Percentiles rank a stretch among this genome's conserved stretches.
Conservation (phyloP, 1,284 basidiomycete genomes). For the Rhodofomes roseus region DNA sequence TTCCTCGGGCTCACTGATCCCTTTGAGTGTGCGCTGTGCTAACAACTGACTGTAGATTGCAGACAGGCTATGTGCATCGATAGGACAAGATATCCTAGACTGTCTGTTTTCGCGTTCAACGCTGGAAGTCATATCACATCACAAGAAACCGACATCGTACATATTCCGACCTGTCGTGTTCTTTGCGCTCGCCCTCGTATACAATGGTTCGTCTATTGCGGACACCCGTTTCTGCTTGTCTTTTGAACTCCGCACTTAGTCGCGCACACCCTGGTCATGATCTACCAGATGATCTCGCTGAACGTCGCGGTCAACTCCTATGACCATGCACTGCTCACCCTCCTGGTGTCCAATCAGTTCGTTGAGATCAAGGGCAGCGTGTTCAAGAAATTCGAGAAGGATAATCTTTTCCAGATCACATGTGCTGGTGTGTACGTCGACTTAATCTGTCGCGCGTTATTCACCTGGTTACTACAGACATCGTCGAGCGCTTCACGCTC, state of each 20-base stretch:
- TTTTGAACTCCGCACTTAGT: slow-evolving; percentile 42
- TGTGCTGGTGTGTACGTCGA: slow-evolving; percentile 66
- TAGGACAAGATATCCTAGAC: slow-evolving; percentile 97
- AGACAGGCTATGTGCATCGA: slow-evolving; percentile 92
- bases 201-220: slow-evolving; percentile 62
- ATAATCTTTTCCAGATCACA: slow-evolving; percentile 98
- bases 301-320: slow-evolving; percentile 99
- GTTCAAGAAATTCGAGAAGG: slow-evolving; percentile 99
- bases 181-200: slow-evolving; percentile 81
- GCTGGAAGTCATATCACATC: slow-evolving; percentile 69
- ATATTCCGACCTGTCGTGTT: slow-evolving; percentile 80
- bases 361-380: slow-evolving; percentile 99
- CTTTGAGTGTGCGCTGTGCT: neutral
- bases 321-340: slow-evolving; percentile 92
- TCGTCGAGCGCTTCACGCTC: slow-evolving; percentile 96
- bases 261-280: slow-evolving; percentile 90
- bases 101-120: slow-evolving; percentile 94
- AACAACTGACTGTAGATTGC: slow-evolving; percentile 68
- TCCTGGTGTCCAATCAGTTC: slow-evolving; percentile 97
- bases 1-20: neutral
- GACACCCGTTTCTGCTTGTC: neutral
- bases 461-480: slow-evolving; percentile 53
- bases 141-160: slow-evolving; percentile 53
- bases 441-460: neutral
- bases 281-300: slow-evolving; percentile 93